These are phyloP conservation scores for Trametes cubensis DNA, from an alignment of 768 basidiomycete species.

Conservation along the genomic window DNA sequence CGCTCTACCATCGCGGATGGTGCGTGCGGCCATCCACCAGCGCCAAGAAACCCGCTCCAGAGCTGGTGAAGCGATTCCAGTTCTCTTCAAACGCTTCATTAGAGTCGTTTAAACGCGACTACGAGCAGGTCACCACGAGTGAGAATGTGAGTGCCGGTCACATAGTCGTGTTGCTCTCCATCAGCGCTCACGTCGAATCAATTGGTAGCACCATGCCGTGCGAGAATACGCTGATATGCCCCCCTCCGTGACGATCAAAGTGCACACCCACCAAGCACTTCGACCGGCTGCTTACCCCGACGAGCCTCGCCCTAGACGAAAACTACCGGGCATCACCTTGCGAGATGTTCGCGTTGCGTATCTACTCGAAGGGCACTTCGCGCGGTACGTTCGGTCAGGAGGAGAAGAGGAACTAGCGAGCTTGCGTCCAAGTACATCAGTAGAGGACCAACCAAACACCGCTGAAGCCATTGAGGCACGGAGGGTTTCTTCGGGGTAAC, in stretches of 20 bases:
- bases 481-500: neutral
- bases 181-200: neutral
- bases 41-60: constrained; percentile 1
- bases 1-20: constrained; percentile 23
- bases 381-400: neutral
- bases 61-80: constrained; percentile 17
- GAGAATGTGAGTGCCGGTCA: constrained; percentile 17
- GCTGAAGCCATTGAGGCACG: constrained; percentile 1
- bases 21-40: neutral
- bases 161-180: neutral
- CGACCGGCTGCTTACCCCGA: neutral
- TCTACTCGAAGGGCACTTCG: constrained; percentile 38
- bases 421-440: neutral
- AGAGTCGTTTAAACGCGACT: neutral
- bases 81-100: neutral
- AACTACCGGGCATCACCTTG: constrained; percentile 46
- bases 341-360: constrained; percentile 55
- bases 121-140: neutral
- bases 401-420: neutral
- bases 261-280: constrained; percentile 17
- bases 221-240: neutral
- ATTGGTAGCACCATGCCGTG: constrained; percentile 7
- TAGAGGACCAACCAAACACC: neutral
- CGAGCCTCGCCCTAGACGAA: constrained; percentile 22
- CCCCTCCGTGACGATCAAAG: constrained; percentile 11